Evolutionary conservation across 2,329 filamentous ascomycete species (phyloP), one percentile per base, ranked within the genome.

Genomic region (Monosporascus sp.): DNA sequence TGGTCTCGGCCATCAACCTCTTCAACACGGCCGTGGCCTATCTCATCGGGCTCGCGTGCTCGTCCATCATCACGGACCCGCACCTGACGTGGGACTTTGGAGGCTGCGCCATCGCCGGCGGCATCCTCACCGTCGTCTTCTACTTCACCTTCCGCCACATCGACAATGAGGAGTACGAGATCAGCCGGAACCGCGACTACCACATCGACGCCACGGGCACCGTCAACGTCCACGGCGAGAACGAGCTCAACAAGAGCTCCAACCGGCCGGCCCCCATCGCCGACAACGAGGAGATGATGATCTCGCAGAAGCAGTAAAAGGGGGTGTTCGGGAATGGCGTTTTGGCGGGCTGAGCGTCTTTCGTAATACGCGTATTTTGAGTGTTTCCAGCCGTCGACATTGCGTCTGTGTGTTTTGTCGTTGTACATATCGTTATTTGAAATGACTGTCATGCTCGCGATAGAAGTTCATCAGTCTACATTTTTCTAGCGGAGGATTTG

Each of bases 61-160:
- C 77, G 20, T 71, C 72, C 4, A 70, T 76, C 41, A 70, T 80
- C 53, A 70, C 67, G 0, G 78, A 80, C 60, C 77, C 78, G 7
- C 71, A 75, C 57, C 64, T 81, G 38, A 74, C 73, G 6, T 78
- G 75, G 76, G 75, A 74, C 58, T 78, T 79, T 58, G 76, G 73
- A 41, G 77, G 72, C 37, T 70, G 72, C 9, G 73, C 76, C 37
- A 78, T 79, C 44, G 64, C 72, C 17, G 77, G 77, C 52, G 71
- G 64, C 43, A 59, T 78, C 37, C 60, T 75, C 11, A 72, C 74
- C 17, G 63, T 76, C 19, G 35, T 72, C 49, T 79, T 79, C 61
- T 78, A 72, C 60, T 73, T 75, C 60, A 65, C 70, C 48, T 78
- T 77, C 68, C 68, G 70, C 19, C 72, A 77, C 62, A 74, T 78